Base-by-base conservation (phyloP, 768 basidiomycete species). In the Psilocybe azurescens region DNA sequence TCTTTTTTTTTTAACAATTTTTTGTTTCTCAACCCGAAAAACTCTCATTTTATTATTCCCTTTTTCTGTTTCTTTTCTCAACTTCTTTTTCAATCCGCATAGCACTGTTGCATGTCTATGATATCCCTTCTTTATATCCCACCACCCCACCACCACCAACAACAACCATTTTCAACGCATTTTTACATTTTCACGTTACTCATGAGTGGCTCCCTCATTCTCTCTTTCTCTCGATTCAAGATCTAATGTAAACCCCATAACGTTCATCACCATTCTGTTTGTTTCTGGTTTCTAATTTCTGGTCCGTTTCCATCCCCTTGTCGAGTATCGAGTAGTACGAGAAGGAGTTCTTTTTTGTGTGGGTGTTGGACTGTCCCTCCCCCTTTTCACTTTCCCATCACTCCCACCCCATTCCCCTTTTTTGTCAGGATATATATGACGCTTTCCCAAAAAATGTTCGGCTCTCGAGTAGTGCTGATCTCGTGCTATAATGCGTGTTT, bases 321-420 rank as follows among this genome's bases (percentile, higher is more conserved):
- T 46, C n/a, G n/a, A n/a, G n/a, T n/a, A n/a, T 14, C 5, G 44
- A 14, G 13, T 5, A 20, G 18, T n/a, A n/a, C n/a, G 44, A 14
- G 44, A 5, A 5, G 48, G 48, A n/a, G n/a, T n/a, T n/a, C n/a
- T 24, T n/a, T 20, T 7, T 49, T 24, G n/a, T n/a, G n/a, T n/a
- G n/a, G n/a, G n/a, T n/a, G n/a, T n/a, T n/a, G n/a, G n/a, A n/a
- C n/a, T n/a, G n/a, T n/a, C n/a, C 24, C 48, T 49, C 20, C 9
- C 20, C 5, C 16, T 18, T 49, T 49, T 24, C 9, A 5, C 9
- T 33, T 9, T 4, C 33, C 33, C 9, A 4, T 33, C 33, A 4
- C 11, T 49, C 20, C 85, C 82, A 1, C 93, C 86, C 52, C 85
- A 83, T 6, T 86, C 84, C 13, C 83, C 86, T 24, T 49, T 49